Percentiles rank a stretch among this genome's conserved stretches.
Conservation (phyloP, 1,284 basidiomycete species). For the Tylopilus sp. region DNA sequence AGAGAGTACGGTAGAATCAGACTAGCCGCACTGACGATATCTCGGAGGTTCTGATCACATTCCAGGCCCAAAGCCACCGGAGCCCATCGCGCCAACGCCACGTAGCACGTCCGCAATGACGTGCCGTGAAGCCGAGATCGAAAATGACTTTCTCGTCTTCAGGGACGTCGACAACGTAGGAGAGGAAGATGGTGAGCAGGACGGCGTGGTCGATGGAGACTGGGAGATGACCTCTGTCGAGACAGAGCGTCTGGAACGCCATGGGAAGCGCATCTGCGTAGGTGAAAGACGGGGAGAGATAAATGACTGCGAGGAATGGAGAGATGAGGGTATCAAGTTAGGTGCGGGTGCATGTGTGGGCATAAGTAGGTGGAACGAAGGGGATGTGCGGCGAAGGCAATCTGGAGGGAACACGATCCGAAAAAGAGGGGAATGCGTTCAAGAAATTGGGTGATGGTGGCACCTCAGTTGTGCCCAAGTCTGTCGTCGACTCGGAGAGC, state of each 20-base stretch:
- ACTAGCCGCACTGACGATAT: conserved; percentile 57
- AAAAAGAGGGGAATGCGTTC: conserved; percentile 25
- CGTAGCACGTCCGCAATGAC: conserved; percentile 31
- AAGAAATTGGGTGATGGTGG: conserved; percentile 27
- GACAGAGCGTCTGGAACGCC: conserved; percentile 11
- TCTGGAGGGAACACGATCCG: conserved; percentile 14
- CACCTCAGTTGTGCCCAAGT: conserved; percentile 10
- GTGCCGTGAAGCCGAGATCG: conserved; percentile 16
- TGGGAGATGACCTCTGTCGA: conserved; percentile 6
- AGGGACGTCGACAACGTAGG: conserved; percentile 1
- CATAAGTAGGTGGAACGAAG: not conserved
- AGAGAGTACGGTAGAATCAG: not conserved
- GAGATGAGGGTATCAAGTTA: not conserved
- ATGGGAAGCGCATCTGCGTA: not conserved
- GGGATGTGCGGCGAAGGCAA: conserved; percentile 9
- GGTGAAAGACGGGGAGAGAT: not conserved
- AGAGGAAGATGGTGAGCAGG: conserved; percentile 11
- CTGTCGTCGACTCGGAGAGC: conserved; percentile 10
- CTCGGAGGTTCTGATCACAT: conserved; percentile 51
- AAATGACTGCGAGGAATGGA: not conserved
- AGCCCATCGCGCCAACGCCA: conserved; percentile 28
- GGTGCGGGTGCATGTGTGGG: not conserved
- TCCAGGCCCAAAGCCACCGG: not conserved
- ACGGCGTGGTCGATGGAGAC: not conserved
- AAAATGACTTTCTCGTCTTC: conserved; percentile 14